Base-by-base conservation (phyloP, 2,329 filamentous ascomycete genomes). In the Cryphonectria parasitica region DNA sequence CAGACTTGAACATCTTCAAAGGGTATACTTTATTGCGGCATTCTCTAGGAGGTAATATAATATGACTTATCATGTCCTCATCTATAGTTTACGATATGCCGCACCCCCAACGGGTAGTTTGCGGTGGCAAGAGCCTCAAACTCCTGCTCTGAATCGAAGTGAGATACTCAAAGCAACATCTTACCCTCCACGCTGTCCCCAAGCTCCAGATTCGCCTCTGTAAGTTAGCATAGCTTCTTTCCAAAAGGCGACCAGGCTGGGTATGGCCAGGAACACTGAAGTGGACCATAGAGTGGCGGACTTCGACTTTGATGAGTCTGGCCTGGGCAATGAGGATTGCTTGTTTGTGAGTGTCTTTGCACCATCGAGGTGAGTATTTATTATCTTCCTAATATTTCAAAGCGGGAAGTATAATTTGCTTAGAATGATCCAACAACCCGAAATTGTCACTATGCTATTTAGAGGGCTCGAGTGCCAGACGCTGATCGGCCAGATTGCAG, bases 271-370 rank as follows among this genome's bases (percentile, higher is more conserved):
- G 34, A 15, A 25, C 7, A 64, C 28, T 15, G 6, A 28, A 10
- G 10, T 19, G 41, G n/a, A 15, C 39, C 19, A 17, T 13, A 67
- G 65, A 45, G 41, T 56, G 4, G 36, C 54, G 17, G 19, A 45
- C 7, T 67, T 60, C 7, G 36, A 43, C 7, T 60, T 61, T 22
- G 28, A 58, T 11, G 25, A 22, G 19, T 63, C 67, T 36, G 56
- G 43, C 17, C 15, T 52, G 3, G 63, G 71, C 13, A 45, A 71
- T 56, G 69, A 71, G 62, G 69, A 71, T 67, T 71, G 66, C 4
- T 54, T 71, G 25, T 71, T 71, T 61, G 34, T 63, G 45, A 71
- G 49, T n/a, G 43, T 71, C 34, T 66, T 68, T 10, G 36, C 69
- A 11, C 52, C 69, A 1, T 1, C 54, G 11, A 52, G 19, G 63